Evolutionary conservation across 2,329 filamentous ascomycete genomes (phyloP), one percentile per base, ranked within the genome.

Genomic region (Metarhizium anisopliae): DNA sequence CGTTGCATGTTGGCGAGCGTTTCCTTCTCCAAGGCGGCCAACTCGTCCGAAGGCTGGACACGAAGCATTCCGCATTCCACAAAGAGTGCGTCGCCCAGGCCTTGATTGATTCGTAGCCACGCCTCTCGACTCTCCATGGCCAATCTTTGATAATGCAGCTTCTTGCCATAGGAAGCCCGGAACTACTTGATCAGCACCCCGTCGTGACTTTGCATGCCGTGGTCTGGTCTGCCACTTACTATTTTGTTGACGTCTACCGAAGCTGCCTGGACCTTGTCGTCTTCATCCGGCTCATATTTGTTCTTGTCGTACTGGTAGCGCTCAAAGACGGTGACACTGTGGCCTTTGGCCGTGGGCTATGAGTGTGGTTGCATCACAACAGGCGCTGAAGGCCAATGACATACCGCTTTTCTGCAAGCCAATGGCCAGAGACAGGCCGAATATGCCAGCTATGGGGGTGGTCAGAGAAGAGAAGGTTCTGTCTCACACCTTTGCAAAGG

Each of bases 231-330:
- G 35, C 35, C 3, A 56, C 59, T 51, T 43, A 60, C 63, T 52
- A 64, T 64, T 40, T 65, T 65, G 56, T 65, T 64, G 25, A 62
- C 62, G 38, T 65, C 63, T 14, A 65, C 63, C 13, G 63, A 65
- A 1, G 63, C 63, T 14, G 58, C 62, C 45, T 62, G 62, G 11
- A 58, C 58, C 6, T 52, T 56, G 10, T 58, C 56, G 16, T 55
- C 50, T 2, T 56, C 53, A 0, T 52, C 57, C 2, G 61, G 63
- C 6, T 59, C 55, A 52, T 64, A 65, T 11, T 54, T 40, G 14
- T 61, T 63, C 56, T 60, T 50, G 14, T 63, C 58, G 47, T 63
- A 64, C 3, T 35, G 50, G 25, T 64, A 51, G 47, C 57, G 56
- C 50, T 65, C 63, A 47, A 64, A 64, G 2, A 65, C 62, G 2